phyloP scores from a whole-genome alignment of 164 flowering plant species.

The Magnolia changhungtana region DNA sequence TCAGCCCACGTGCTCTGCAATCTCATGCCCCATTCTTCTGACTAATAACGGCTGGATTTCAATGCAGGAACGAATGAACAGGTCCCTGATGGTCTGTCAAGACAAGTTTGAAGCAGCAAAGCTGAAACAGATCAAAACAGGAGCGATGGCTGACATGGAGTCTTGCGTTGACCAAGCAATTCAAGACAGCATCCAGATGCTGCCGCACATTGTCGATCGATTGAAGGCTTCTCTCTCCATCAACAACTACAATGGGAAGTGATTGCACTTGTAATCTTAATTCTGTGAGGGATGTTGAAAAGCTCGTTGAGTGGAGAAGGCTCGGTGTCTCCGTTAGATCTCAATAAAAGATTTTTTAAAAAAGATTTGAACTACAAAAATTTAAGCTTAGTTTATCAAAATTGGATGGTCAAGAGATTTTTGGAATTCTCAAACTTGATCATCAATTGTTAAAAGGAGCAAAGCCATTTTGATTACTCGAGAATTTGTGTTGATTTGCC shows the following conservation, averaged over 20 bases:
- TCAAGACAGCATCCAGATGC: slow-evolving; percentile 51
- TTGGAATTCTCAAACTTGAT: background rate
- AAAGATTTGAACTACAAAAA: background rate
- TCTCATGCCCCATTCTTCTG: background rate
- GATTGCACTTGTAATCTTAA: background rate
- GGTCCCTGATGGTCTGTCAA: slow-evolving; percentile 90
- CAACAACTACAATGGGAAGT: background rate
- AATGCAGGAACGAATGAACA: slow-evolving; percentile 68
- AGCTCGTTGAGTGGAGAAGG: background rate
- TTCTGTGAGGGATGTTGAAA: too few relatives aligned
- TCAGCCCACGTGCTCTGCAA: background rate
- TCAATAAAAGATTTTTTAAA: background rate
- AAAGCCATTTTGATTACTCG: too few relatives aligned
- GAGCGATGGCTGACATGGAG: slow-evolving; percentile 53
- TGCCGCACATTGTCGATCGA: slow-evolving; percentile 63
- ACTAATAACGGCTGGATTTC: background rate
- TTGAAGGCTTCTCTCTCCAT: slow-evolving; percentile 46
- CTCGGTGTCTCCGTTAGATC: background rate
- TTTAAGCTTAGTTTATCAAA: background rate
- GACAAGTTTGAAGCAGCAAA: slow-evolving; percentile 83
- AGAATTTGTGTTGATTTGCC: too few relatives aligned
- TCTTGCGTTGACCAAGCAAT: slow-evolving; percentile 72
- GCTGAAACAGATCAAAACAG: slow-evolving; percentile 41
- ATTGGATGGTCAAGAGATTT: background rate
- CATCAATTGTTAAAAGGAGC: too few relatives aligned